Evolutionary conservation across 805 yeast species (phyloP), one percentile per base, ranked within the genome.

Genomic region (Metschnikowia henanensis): DNA sequence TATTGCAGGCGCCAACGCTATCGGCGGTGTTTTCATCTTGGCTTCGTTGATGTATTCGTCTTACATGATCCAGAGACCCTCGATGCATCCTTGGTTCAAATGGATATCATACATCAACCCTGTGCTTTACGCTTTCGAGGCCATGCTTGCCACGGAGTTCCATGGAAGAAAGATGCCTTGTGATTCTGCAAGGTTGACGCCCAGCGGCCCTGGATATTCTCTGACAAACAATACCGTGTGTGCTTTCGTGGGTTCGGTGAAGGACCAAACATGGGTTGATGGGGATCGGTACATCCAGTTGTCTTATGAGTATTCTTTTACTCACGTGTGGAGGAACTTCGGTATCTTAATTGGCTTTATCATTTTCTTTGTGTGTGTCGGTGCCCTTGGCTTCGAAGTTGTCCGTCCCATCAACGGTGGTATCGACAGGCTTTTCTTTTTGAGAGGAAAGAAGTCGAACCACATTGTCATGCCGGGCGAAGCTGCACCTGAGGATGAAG

Each of bases 1-100:
- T 48, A 78, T 79, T 62, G 73, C 76, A 18, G 70, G 77, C 47
- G 83, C 83, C 7, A 80, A 79, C 48, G 78, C 81, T 26, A 51
- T 76, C 55, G 81, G 81, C 56, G 64, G 79, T 72, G 57, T 76
- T 64, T 51, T 62, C 66, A 50, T 75, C 56, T 55, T 62, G 43
- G 62, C 63, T 4, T 25, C 57, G 2, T 54, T 61, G 44, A 57
- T 60, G 60, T 62, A 58, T 53, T 66, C 41, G 68, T 58, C 64
- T 3, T 62, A 55, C 42, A 57, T 60, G 60, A 60, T 62, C 43
- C 67, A 60, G 40, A 44, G 64, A 30, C 65, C 65, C 5, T 60
- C 65, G n/a, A 62, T 62, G 67, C 64, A 53, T 31, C 63, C 62
- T 17, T 62, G 65, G 65, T 62, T 60, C 46, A 60, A 60, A 45